These are phyloP conservation scores for Rhodotorula diobovata DNA, from an alignment of 768 basidiomycete genomes.

Conservation along the genomic window DNA sequence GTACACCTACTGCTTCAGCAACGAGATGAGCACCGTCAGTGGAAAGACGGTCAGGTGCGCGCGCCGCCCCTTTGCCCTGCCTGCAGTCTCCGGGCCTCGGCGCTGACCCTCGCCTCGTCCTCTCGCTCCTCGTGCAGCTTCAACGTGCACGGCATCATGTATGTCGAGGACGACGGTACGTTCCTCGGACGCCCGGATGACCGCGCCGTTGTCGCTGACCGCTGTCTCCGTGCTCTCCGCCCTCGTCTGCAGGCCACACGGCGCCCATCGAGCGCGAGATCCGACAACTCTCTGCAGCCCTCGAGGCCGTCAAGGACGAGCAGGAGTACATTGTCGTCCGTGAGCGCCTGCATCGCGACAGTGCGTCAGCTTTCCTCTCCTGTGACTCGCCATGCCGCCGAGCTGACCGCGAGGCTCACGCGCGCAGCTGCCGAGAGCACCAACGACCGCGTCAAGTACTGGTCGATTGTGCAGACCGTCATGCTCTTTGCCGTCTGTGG, in stretches of 20 bases:
- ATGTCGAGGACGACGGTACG: conserved; percentile 81
- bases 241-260: conserved; percentile 51
- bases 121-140: conserved; percentile 58
- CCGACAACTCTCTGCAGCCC: conserved; percentile 69
- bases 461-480: conserved; percentile 85
- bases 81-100: no score
- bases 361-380: conserved; percentile 56
- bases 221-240: background rate
- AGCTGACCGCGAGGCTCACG: background rate
- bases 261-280: conserved; percentile 97
- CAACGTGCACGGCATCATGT: conserved; percentile 96
- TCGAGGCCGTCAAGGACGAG: conserved; percentile 91
- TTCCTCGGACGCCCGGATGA: conserved; percentile 11
- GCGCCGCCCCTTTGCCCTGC: background rate
- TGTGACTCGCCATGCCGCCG: no score
- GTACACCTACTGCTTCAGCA: conserved; percentile 95
- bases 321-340: conserved; percentile 97
- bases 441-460: conserved; percentile 96
- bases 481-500: conserved; percentile 85
- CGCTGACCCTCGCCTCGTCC: conserved; percentile 7
- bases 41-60: conserved; percentile 87
- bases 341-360: conserved; percentile 87
- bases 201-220: conserved; percentile 44
- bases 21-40: conserved; percentile 94
- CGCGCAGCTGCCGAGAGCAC: conserved; percentile 51